These are phyloP conservation scores for Albophoma yamanashiensis DNA, from an alignment of 2,329 filamentous ascomycete genomes.

Conservation along the genomic window DNA sequence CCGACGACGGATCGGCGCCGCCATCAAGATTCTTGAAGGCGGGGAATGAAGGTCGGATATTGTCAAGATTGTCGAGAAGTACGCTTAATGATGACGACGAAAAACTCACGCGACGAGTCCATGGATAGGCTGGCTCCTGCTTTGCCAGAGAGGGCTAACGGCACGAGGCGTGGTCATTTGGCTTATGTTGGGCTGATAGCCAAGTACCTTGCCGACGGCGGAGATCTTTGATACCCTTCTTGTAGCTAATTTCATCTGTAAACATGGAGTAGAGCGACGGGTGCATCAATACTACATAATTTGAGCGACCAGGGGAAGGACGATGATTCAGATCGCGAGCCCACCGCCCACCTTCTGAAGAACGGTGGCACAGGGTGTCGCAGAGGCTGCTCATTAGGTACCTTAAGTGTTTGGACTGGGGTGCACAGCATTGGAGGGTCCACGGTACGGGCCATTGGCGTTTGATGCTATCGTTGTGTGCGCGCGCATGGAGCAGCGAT, in stretches of 20 bases:
- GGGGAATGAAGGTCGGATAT: slow-evolving; percentile 8
- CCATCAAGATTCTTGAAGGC: slow-evolving; percentile 63
- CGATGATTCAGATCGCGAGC: too few species aligned
- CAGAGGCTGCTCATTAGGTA: too few species aligned
- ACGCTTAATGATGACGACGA: neutral
- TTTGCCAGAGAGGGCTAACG: neutral
- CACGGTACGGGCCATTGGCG: too few species aligned
- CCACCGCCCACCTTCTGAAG: too few species aligned
- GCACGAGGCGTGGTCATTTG: neutral
- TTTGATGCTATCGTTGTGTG: too few species aligned
- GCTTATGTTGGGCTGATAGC: neutral
- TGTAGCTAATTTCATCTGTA: slow-evolving; percentile 2
- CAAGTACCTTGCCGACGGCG: neutral
- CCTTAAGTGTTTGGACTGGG: too few species aligned
- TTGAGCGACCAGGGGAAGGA: neutral
- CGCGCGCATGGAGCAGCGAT: neutral
- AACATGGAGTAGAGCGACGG: neutral
- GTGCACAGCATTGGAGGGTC: too few species aligned
- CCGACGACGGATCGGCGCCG: slow-evolving; percentile 63
- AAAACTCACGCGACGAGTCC: neutral
- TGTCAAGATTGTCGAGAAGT: neutral
- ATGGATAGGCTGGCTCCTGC: neutral
- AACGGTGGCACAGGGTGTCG: too few species aligned
- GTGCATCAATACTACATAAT: neutral
- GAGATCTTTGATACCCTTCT: slow-evolving; percentile 15